These are phyloP conservation scores for Dipteronia dyeriana DNA, from an alignment of 345 rosid species.

Conservation along the genomic window DNA sequence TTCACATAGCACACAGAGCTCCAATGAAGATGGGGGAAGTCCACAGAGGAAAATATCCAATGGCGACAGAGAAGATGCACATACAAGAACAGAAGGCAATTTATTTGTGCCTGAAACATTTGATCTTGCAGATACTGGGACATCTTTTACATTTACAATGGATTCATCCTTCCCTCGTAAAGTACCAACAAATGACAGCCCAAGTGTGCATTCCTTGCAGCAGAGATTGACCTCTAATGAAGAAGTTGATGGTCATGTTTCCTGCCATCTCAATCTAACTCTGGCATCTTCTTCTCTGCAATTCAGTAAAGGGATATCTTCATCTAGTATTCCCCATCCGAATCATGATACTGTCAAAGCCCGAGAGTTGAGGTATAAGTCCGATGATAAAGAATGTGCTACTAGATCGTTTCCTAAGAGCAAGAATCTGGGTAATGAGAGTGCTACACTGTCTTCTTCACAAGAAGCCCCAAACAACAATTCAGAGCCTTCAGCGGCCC, in stretches of 20 bases:
- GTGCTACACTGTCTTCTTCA: constrained; percentile 26
- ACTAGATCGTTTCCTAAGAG: constrained; percentile 20
- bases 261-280: constrained; percentile 81
- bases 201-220: constrained; percentile 38
- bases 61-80: constrained; percentile 46
- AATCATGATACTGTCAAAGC: constrained; percentile 39
- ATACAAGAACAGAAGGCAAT: constrained; percentile 48
- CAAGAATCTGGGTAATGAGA: constrained; percentile 27
- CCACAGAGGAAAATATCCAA: constrained; percentile 50
- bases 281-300: constrained; percentile 82
- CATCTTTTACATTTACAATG: constrained; percentile 50
- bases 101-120: constrained; percentile 54
- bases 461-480: constrained; percentile 47
- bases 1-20: constrained; percentile 81
- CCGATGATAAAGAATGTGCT: constrained; percentile 39
- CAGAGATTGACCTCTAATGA: constrained; percentile 53
- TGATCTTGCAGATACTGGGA: constrained; percentile 85
- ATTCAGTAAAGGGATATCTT: constrained; percentile 41
- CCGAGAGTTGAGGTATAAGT: constrained; percentile 29
- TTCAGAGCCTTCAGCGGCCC: constrained; percentile 52
- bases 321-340: constrained; percentile 41
- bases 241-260: constrained; percentile 67
- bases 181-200: constrained; percentile 38
- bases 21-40: constrained; percentile 63
- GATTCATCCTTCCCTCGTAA: constrained; percentile 46